Evolutionary conservation across 768 basidiomycete species (phyloP).

Genomic region (Tricholoma matsutake): DNA sequence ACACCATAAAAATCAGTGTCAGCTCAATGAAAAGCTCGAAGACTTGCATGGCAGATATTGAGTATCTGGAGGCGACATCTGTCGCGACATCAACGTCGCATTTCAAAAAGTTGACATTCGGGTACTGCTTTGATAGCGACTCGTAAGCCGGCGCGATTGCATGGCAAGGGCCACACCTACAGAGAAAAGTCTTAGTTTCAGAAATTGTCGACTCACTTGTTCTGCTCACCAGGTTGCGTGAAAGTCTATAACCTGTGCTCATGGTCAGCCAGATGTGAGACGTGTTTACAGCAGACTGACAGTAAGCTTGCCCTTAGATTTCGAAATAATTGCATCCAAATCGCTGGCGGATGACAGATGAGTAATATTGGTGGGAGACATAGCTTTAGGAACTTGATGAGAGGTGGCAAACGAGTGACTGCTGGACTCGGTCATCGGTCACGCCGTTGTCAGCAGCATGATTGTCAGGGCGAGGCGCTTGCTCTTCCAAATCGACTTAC

Average conservation of each 20-base stretch:
- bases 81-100: slow-evolving; percentile 71
- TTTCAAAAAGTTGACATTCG: slow-evolving; percentile 77
- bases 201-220: neutral
- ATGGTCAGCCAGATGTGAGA: neutral
- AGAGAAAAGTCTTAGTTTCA: neutral
- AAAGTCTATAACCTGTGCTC: slow-evolving; percentile 74
- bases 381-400: slow-evolving; percentile 15
- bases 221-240: slow-evolving; percentile 71
- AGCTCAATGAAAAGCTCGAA: neutral
- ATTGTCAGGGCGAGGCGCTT: too few species aligned
- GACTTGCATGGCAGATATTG: slow-evolving; percentile 70
- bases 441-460: neutral
- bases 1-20: neutral
- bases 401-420: neutral
- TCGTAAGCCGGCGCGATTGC: slow-evolving; percentile 78
- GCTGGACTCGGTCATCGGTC: neutral
- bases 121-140: slow-evolving; percentile 62
- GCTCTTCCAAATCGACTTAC: too few species aligned
- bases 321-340: slow-evolving; percentile 55
- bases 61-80: slow-evolving; percentile 65
- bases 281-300: slow-evolving; percentile 31
- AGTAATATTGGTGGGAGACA: slow-evolving; percentile 46
- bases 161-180: slow-evolving; percentile 86
- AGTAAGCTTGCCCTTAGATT: slow-evolving; percentile 61
- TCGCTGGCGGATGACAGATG: slow-evolving; percentile 63